A percentile compares a stretch with the other conserved stretches of the same genome.
These are phyloP conservation scores for Sporodiniella umbellata DNA, from an alignment of 371 early-diverging fungal genomes.

Conservation along the genomic window DNA sequence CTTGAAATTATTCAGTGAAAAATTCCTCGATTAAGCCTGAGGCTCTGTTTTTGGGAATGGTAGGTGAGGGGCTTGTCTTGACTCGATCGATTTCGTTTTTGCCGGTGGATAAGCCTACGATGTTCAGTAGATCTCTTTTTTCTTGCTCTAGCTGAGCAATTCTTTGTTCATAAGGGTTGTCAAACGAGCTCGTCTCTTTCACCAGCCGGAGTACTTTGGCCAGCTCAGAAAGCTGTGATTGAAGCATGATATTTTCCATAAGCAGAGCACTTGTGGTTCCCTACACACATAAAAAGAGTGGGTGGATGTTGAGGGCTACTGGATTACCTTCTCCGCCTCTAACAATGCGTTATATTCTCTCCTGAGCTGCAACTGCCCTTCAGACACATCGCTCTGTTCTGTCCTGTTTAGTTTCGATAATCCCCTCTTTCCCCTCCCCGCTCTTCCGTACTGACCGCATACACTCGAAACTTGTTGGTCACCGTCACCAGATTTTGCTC, in stretches of 20 bases:
- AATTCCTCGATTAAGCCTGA: slow-evolving; percentile 16
- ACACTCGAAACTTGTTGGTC: slow-evolving; percentile 26
- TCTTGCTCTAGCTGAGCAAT: slow-evolving; percentile 29
- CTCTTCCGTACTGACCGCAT: slow-evolving; percentile 19
- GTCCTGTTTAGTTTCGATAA: background rate
- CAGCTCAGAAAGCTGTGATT: slow-evolving; percentile 27
- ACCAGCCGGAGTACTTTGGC: slow-evolving; percentile 22
- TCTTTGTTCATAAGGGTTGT: slow-evolving; percentile 9
- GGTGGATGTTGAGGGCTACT: no score
- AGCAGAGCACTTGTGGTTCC: slow-evolving; percentile 35
- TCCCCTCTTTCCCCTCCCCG: background rate
- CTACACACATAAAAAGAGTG: no score
- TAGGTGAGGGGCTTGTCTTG: slow-evolving; percentile 6
- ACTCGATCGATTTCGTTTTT: slow-evolving; percentile 1
- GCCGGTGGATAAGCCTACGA: slow-evolving; percentile 12
- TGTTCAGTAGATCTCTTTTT: slow-evolving; percentile 24
- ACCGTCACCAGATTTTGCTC: slow-evolving; percentile 27
- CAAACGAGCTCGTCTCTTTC: slow-evolving; percentile 14
- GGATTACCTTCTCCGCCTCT: slow-evolving; percentile 44
- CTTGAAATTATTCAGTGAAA: slow-evolving; percentile 12
- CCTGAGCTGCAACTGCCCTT: slow-evolving; percentile 32
- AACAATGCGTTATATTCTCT: slow-evolving; percentile 42
- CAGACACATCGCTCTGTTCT: slow-evolving; percentile 24
- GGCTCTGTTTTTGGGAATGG: slow-evolving; percentile 1
- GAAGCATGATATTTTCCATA: slow-evolving; percentile 39